Base-by-base conservation (phyloP, 2,329 filamentous ascomycete genomes). In the Hymenoscyphus infarciens region DNA sequence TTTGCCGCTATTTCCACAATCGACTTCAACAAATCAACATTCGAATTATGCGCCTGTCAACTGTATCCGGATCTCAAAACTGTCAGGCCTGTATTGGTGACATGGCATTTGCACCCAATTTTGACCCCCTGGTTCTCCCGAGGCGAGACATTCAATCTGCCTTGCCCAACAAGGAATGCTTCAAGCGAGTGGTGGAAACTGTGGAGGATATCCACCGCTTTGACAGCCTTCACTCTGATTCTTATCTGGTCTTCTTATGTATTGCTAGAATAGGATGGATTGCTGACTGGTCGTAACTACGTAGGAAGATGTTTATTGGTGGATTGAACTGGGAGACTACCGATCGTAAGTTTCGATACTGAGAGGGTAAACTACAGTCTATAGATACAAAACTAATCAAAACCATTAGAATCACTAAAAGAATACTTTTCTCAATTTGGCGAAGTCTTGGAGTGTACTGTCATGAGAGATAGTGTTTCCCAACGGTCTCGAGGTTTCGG, bases 301-400 rank as follows among this genome's bases (percentile, higher is more conserved):
- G 73, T 79, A 99, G 95, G 73, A 99, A 99, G 81, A 99, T 99
- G 95, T 99, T 99, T 73, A 99, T 99, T 77, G 95, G 95, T 72
- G 95, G 95, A 49, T 80, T 99, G 61, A 99, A 99, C 75, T 99
- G 95, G 95, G 95, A 99, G 78, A 99, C 95, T 16, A 98, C 95
- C 61, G 94, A 98, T 80, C 88, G 94, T 98, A 87, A 83, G 92
- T 70, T 15, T 29, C 61, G 16, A 25, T 16, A 1, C 31, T 16
- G 39, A 59, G 29, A 6, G n/a, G 6, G 5, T 4, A 31, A 22
- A 3, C 27, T 19, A 31, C 42, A 49, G 25, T 33, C 22, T 6
- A 31, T 22, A 49, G 25, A 45, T 11, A 49, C 31, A 45, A 11
- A 38, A 49, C 56, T 27, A 60, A 29, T 25, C 35, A n/a, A 1